Conservation (phyloP, 805 yeast genomes). For the Blastobotrys muscicola region DNA sequence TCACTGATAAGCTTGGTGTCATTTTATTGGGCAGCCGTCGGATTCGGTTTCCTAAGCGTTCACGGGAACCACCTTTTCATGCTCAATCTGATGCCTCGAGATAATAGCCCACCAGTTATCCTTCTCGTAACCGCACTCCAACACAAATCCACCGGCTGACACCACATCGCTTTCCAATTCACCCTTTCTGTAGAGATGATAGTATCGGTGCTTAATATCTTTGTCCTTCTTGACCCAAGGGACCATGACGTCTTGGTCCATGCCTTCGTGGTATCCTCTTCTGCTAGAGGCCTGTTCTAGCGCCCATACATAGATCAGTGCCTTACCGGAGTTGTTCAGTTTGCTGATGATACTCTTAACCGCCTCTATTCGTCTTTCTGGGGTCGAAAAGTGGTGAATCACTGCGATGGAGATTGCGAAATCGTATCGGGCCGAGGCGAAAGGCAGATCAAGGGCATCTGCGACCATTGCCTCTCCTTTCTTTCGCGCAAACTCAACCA, state of each 20-base stretch:
- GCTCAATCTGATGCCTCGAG: neutral
- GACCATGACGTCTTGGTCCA: conserved; percentile 86
- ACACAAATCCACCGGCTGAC: conserved; percentile 60
- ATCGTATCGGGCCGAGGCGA: conserved; percentile 43
- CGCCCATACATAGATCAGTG: conserved; percentile 93
- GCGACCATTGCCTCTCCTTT: conserved; percentile 59
- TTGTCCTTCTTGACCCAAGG: conserved; percentile 76
- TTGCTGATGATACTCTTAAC: conserved; percentile 56
- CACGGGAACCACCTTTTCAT: too few relatives aligned
- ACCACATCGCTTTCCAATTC: conserved; percentile 66
- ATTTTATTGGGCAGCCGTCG: too few relatives aligned
- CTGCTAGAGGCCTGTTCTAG: conserved; percentile 81
- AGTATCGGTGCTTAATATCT: conserved; percentile 67
- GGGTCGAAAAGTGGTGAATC: conserved; percentile 88
- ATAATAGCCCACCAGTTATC: conserved; percentile 88
- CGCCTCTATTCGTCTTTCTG: conserved; percentile 68
- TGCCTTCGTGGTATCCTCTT: conserved; percentile 85
- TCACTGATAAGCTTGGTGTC: too few relatives aligned
- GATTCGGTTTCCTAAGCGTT: too few relatives aligned
- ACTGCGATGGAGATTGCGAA: conserved; percentile 95
- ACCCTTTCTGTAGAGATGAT: conserved; percentile 78
- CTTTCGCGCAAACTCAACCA: conserved; percentile 32
- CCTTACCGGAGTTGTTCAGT: conserved; percentile 51
- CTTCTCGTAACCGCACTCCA: conserved; percentile 74
- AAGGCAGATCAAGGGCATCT: conserved; percentile 68